Conservation (phyloP, 352 stramenopile species). For the Pythium insidiosum region DNA sequence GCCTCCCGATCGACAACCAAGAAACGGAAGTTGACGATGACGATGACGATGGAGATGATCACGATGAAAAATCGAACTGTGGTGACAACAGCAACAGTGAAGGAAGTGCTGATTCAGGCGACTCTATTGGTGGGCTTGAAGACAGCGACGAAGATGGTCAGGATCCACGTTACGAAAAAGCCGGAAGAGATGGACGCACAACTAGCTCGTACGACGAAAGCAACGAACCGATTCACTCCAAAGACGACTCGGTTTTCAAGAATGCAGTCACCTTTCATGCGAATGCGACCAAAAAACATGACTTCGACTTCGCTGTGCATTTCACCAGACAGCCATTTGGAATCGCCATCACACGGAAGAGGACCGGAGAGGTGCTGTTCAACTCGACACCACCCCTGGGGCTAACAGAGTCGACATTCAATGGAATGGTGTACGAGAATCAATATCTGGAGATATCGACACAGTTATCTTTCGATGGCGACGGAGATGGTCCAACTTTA, state of each 20-base stretch:
- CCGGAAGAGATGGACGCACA: too few relatives aligned
- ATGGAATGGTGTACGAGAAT: slow-evolving; percentile 74
- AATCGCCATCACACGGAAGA: slow-evolving; percentile 46
- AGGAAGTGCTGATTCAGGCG: too few relatives aligned
- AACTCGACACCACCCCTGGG: slow-evolving; percentile 68
- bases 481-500: slow-evolving; percentile 19
- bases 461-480: slow-evolving; percentile 24
- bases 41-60: background rate
- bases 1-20: slow-evolving; percentile 10
- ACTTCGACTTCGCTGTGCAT: slow-evolving; percentile 31
- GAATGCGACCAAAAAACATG: too few relatives aligned
- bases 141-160: too few relatives aligned
- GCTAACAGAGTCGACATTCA: slow-evolving; percentile 30
- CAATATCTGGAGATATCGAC: slow-evolving; percentile 86
- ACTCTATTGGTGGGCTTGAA: too few relatives aligned
- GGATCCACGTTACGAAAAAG: too few relatives aligned
- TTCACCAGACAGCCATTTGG: slow-evolving; percentile 70
- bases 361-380: slow-evolving; percentile 64
- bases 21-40: background rate
- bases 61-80: too few relatives aligned
- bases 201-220: too few relatives aligned
- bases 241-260: background rate
- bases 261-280: too few relatives aligned
- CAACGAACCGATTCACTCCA: too few relatives aligned
- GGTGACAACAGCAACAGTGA: too few relatives aligned